A percentile compares a stretch with the other conserved stretches of the same genome.
Conservation (phyloP, 192 early-diverging fungal genomes). For the Diversispora epigaea region DNA sequence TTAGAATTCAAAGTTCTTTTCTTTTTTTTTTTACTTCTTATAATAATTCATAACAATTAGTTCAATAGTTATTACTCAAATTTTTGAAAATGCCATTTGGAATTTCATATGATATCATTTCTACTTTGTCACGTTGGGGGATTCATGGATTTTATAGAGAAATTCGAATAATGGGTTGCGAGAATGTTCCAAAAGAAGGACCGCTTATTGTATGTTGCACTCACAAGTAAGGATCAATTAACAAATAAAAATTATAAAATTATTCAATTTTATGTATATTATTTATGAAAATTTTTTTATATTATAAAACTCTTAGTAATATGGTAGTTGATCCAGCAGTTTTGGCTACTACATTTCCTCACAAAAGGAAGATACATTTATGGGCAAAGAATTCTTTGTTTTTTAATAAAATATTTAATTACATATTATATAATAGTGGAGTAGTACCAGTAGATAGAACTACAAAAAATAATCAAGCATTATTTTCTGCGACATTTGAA, state of each 20-base stretch:
- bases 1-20: too few relatives aligned
- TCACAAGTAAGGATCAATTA: slow-evolving; percentile 31
- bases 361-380: slow-evolving; percentile 46
- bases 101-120: slow-evolving; percentile 37
- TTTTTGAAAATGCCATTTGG: slow-evolving; percentile 44
- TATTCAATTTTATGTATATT: background rate
- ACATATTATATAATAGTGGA: slow-evolving; percentile 40
- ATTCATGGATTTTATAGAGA: slow-evolving; percentile 46
- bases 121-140: slow-evolving; percentile 37
- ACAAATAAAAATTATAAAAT: background rate
- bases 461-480: slow-evolving; percentile 46
- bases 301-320: slow-evolving; percentile 35
- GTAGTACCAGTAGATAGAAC: slow-evolving; percentile 53
- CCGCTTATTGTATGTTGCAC: slow-evolving; percentile 39
- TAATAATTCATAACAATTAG: too few relatives aligned
- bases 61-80: too few relatives aligned
- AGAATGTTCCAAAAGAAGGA: slow-evolving; percentile 42
- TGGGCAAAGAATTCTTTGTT: slow-evolving; percentile 57
- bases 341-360: slow-evolving; percentile 43
- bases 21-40: too few relatives aligned
- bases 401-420: slow-evolving; percentile 32
- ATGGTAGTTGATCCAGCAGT: slow-evolving; percentile 54
- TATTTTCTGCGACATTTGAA: slow-evolving; percentile 48
- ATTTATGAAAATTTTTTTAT: background rate
- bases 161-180: slow-evolving; percentile 35